phyloP scores from a whole-genome alignment of 148 eudicot genomes.

The Agrostemma githago region DNA sequence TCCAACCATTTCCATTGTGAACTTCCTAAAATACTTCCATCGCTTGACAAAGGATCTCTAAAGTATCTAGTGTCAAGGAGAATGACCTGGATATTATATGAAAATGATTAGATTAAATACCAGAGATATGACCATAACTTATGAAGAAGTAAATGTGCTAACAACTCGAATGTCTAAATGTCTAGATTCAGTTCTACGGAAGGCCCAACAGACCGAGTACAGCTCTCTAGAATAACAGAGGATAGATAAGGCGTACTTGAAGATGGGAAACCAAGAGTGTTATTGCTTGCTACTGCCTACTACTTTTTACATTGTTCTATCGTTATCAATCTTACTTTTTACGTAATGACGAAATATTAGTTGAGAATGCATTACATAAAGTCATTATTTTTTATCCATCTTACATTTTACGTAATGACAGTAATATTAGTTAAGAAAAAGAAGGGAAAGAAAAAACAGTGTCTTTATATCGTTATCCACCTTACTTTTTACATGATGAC shows the following conservation, averaged over 20 bases:
- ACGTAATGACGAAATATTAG: too few species aligned
- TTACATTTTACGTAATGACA: too few species aligned
- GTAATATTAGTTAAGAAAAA: too few species aligned
- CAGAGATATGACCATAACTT: constrained; percentile 1
- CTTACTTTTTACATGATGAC: neutral
- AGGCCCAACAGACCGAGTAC: neutral
- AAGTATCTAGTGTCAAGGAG: constrained; percentile 72
- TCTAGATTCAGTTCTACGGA: neutral
- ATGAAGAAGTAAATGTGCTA: neutral
- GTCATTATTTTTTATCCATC: too few species aligned
- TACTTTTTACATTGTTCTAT: neutral
- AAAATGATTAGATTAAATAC: constrained; percentile 8
- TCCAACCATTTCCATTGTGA: constrained; percentile 71
- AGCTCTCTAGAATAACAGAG: constrained; percentile 7
- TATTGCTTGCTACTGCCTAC: neutral
- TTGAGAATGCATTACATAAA: too few species aligned
- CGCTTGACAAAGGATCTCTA: constrained; percentile 62
- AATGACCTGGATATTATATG: constrained; percentile 48
- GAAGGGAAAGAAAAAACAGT: neutral
- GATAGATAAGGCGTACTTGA: neutral
- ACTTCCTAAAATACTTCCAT: constrained; percentile 64
- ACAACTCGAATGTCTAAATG: neutral
- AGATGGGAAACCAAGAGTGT: neutral
- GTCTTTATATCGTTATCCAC: neutral
- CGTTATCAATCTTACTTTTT: too few species aligned